These are phyloP conservation scores for Zygotorulaspora danielsina DNA, from an alignment of 805 yeast species.

Conservation along the genomic window DNA sequence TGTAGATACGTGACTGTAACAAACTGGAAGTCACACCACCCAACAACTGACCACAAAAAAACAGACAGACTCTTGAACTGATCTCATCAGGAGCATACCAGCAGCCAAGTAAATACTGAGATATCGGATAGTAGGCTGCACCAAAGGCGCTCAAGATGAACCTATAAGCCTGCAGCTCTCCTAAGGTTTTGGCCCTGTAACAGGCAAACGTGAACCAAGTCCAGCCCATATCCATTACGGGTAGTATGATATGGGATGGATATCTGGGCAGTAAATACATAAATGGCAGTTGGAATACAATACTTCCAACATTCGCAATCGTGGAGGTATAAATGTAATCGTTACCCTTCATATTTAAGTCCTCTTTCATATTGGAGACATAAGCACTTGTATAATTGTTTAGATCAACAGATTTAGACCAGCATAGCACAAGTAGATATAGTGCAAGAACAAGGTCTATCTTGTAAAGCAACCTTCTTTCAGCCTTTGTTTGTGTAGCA, in stretches of 20 bases:
- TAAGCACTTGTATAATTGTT: slow-evolving; percentile 63
- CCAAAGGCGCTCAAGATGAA: slow-evolving; percentile 69
- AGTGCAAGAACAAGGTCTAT: slow-evolving; percentile 53
- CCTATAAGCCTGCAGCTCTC: slow-evolving; percentile 55
- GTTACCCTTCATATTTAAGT: slow-evolving; percentile 54
- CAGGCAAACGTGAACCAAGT: slow-evolving; percentile 58
- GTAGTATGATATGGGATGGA: slow-evolving; percentile 48
- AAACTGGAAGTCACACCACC: slow-evolving; percentile 55
- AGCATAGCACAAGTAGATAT: slow-evolving; percentile 56
- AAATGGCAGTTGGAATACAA: slow-evolving; percentile 62
- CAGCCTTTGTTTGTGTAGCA: slow-evolving; percentile 40
- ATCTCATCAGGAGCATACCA: slow-evolving; percentile 60
- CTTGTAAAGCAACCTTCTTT: slow-evolving; percentile 45
- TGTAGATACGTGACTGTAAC: slow-evolving; percentile 43
- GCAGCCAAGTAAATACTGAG: slow-evolving; percentile 55
- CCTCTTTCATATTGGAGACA: slow-evolving; percentile 59
- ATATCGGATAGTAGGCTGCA: slow-evolving; percentile 61
- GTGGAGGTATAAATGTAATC: slow-evolving; percentile 60
- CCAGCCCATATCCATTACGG: slow-evolving; percentile 63
- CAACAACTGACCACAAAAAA: slow-evolving; percentile 48
- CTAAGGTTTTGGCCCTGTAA: slow-evolving; percentile 46
- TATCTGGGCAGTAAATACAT: slow-evolving; percentile 53
- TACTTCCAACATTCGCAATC: slow-evolving; percentile 56
- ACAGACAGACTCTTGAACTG: slow-evolving; percentile 57
- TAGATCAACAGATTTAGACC: slow-evolving; percentile 64